phyloP scores from a whole-genome alignment of 371 early-diverging fungal species.

The Mortierella sp. region DNA sequence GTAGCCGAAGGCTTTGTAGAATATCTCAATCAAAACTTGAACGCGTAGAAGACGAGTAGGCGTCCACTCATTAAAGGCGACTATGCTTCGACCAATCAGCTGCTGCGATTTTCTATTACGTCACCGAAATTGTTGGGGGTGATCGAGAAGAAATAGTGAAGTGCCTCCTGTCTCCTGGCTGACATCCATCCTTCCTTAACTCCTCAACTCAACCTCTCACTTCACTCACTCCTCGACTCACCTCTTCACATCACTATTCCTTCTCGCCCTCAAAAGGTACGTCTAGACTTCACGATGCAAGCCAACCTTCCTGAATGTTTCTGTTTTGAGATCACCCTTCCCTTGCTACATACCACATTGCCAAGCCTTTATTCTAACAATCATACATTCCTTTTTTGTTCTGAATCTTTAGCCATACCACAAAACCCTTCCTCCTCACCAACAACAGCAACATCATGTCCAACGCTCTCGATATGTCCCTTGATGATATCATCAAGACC shows the following conservation, averaged over 20 bases:
- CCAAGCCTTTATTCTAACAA: not conserved
- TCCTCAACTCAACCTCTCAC: not conserved
- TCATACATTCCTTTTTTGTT: not conserved
- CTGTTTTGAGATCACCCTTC: not conserved
- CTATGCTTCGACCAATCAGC: too few relatives aligned
- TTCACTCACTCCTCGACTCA: not conserved
- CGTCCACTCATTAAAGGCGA: too few relatives aligned
- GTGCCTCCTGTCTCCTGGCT: not conserved
- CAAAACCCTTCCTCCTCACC: not conserved
- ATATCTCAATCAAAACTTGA: conserved; percentile 87
- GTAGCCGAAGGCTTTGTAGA: conserved; percentile 91
- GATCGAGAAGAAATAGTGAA: not conserved
- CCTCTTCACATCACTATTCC: not conserved
- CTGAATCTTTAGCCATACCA: not conserved
- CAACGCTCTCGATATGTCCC: conserved; percentile 74
- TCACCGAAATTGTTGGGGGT: too few relatives aligned
- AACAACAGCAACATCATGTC: conserved; percentile 58
- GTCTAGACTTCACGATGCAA: not conserved
- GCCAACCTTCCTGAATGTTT: not conserved
- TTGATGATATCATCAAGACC: conserved; percentile 78
- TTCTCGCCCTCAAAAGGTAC: conserved; percentile 6
- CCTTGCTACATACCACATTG: not conserved
- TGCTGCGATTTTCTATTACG: too few relatives aligned
- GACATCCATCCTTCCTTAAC: not conserved
- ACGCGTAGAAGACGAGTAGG: conserved; percentile 14